Evolutionary conservation across 2,329 filamentous ascomycete genomes (phyloP).

Genomic region (Amauroascus verrucosus): DNA sequence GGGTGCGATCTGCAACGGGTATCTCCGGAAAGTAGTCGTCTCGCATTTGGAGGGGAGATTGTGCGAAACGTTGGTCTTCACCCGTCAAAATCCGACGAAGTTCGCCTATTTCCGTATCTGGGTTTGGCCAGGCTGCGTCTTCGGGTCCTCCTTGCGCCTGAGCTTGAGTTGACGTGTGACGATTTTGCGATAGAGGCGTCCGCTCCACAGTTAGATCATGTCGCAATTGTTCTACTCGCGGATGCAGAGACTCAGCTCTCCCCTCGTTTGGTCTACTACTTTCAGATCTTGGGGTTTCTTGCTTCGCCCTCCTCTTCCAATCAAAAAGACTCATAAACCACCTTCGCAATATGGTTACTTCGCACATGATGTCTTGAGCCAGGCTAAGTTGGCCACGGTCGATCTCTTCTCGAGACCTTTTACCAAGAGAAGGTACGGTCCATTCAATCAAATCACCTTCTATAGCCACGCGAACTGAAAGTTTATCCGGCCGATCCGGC

Average conservation of each 20-base stretch:
- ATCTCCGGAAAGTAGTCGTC: conserved; percentile 20
- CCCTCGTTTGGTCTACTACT: conserved; percentile 18
- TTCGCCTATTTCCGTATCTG: conserved; percentile 11
- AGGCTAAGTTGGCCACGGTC: conserved; percentile 30
- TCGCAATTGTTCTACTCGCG: conserved; percentile 25
- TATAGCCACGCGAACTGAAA: conserved; percentile 34
- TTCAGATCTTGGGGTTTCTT: conserved; percentile 13
- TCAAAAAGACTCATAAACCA: conserved; percentile 28
- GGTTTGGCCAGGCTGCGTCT: conserved; percentile 14
- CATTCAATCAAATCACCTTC: conserved; percentile 37
- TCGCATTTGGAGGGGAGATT: conserved; percentile 32
- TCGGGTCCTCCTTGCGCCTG: neutral
- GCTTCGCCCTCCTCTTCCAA: conserved; percentile 8
- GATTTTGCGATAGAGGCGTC: neutral
- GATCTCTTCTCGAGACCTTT: conserved; percentile 33
- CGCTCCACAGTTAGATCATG: neutral
- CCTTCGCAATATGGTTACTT: conserved; percentile 24
- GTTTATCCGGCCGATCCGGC: conserved; percentile 31
- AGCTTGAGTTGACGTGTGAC: neutral
- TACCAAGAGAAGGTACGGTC: conserved; percentile 33
- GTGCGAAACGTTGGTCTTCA: conserved; percentile 31
- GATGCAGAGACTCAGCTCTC: conserved; percentile 23
- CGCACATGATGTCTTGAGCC: conserved; percentile 30
- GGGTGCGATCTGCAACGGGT: conserved; percentile 11
- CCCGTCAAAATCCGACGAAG: conserved; percentile 20